These are phyloP conservation scores for Peniophora sp. DNA, from an alignment of 1,284 basidiomycete genomes.

Conservation along the genomic window DNA sequence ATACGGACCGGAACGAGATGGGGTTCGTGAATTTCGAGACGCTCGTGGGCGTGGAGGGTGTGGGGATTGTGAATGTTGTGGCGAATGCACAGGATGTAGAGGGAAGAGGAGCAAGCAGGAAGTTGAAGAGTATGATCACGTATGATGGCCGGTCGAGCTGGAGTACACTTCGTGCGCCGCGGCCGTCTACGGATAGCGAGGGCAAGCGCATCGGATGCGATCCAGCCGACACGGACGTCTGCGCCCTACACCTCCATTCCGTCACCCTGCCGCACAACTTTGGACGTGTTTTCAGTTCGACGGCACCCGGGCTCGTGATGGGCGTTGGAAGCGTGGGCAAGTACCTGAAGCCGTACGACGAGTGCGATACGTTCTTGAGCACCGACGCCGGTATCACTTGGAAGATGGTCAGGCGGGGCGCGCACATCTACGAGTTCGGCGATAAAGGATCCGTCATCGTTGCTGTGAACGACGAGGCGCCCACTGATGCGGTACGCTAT, in stretches of 20 bases:
- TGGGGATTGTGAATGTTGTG: conserved; percentile 87
- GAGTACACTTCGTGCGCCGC: conserved; percentile 64
- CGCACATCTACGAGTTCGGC: conserved; percentile 95
- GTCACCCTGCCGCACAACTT: conserved; percentile 90
- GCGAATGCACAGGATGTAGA: conserved; percentile 79
- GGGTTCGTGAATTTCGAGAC: conserved; percentile 95
- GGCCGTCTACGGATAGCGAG: conserved; percentile 49
- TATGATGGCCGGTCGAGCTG: conserved; percentile 90
- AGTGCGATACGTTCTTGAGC: conserved; percentile 91
- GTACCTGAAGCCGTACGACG: conserved; percentile 69
- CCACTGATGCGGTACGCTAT: conserved; percentile 70
- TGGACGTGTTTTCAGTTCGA: conserved; percentile 89
- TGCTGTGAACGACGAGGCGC: conserved; percentile 81
- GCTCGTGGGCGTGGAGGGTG: conserved; percentile 87
- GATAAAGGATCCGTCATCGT: conserved; percentile 84
- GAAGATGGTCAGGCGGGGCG: conserved; percentile 70
- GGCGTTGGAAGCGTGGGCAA: conserved; percentile 86
- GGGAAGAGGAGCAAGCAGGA: conserved; percentile 53
- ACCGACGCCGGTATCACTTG: conserved; percentile 86
- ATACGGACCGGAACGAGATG: conserved; percentile 83
- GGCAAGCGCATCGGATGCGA: conserved; percentile 63
- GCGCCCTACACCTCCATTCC: conserved; percentile 88
- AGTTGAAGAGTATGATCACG: conserved; percentile 74
- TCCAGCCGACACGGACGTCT: conserved; percentile 44
- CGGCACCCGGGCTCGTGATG: conserved; percentile 92